Conservation (phyloP, 768 basidiomycete species). For the Austroboletus eburneus region DNA sequence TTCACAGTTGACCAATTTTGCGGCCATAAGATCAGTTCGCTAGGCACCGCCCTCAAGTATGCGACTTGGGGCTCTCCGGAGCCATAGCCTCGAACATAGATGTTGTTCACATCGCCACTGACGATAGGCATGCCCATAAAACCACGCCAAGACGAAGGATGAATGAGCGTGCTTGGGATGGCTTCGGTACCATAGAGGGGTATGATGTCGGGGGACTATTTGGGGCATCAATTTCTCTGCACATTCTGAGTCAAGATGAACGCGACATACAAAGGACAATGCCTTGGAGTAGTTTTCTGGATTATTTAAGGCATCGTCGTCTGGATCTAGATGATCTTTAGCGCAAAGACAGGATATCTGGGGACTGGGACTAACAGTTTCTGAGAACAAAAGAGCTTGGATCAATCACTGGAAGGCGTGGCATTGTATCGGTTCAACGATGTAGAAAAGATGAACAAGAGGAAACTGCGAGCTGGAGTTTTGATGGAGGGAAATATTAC, state of each 20-base stretch:
- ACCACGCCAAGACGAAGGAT: slow-evolving; percentile 1
- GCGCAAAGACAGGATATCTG: not conserved
- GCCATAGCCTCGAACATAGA: slow-evolving; percentile 5
- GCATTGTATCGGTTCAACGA: not conserved
- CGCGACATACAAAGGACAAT: not conserved
- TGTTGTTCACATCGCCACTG: slow-evolving; percentile 3
- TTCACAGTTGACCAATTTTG: not conserved
- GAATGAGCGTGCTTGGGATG: not conserved
- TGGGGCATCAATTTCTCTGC: not conserved
- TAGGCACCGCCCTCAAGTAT: slow-evolving; percentile 3
- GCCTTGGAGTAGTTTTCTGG: slow-evolving; percentile 1
- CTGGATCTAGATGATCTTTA: slow-evolving; percentile 1
- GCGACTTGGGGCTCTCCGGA: not conserved
- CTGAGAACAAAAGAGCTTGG: not conserved
- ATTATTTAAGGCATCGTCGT: not conserved
- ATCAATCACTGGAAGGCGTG: not conserved
- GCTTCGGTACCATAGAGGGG: slow-evolving; percentile 1
- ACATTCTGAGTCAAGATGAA: not conserved
- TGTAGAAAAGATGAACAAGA: not conserved
- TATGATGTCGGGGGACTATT: too few relatives aligned
- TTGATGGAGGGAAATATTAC: not conserved
- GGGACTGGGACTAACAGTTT: not conserved
- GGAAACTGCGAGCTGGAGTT: not conserved
- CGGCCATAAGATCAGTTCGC: slow-evolving; percentile 6
- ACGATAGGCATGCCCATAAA: slow-evolving; percentile 7